Base-by-base conservation (phyloP, 2,329 filamentous ascomycete genomes). In the Xenoacremonium recifei region DNA sequence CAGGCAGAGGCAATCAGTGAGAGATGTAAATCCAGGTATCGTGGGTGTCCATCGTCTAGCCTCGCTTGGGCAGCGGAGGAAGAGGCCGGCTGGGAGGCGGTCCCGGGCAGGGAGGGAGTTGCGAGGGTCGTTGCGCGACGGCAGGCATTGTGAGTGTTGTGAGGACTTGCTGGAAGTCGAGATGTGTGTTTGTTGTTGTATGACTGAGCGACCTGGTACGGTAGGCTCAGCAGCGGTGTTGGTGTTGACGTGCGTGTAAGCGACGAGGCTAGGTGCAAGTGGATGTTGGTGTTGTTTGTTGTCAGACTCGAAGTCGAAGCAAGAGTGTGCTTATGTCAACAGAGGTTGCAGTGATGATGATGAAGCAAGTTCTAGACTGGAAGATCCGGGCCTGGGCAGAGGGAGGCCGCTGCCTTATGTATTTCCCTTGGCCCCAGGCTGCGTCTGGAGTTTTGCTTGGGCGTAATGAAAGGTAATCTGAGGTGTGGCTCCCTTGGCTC, bases 81-180 rank as follows among this genome's bases (percentile, higher is more conserved):
- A 84, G 77, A 66, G 80, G 80, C 41, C 80, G 72, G 66, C 75
- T 79, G 50, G 80, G 80, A 58, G 80, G 80, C 47, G 80, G 80
- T 55, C 80, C 80, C 40, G 80, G 80, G 76, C 80, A 84, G 54
- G 80, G 80, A 69, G 80, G 80, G 52, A 84, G 77, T 60, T 83
- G 79, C 55, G 79, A 81, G 49, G 80, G 80, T 62, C 80, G 76
- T 65, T 81, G 77, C 51, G 76, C 32, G 16, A 18, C 32, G 32
- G 32, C 69, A 66, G 77, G 75, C 74, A 80, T 78, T 47, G 49
- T 64, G 57, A 48, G 43, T 42, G 44, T 42, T 53, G 48, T 40
- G 39, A 42, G 37, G 34, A 40, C 40, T 52, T 44, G 42, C n/a
- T n/a, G 38, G 36, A 44, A 44, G 43, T 46, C 42, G 45, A 42